Evolutionary conservation across 2,329 filamentous ascomycete species (phyloP).

Genomic region (Claviceps maximensis): DNA sequence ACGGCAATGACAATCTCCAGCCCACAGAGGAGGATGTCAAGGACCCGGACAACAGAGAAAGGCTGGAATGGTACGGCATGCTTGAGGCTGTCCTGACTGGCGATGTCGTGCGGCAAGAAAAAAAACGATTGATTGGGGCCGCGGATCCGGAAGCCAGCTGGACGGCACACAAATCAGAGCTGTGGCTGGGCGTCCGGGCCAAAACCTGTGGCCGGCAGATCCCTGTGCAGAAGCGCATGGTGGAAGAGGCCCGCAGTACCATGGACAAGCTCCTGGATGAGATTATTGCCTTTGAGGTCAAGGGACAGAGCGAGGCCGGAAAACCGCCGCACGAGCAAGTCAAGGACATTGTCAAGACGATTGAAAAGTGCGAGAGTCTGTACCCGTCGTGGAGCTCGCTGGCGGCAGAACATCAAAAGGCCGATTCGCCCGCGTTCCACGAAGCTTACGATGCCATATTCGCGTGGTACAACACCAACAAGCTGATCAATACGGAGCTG

Average conservation of each 20-base stretch:
- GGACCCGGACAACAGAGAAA: constrained; percentile 75
- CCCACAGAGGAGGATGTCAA: constrained; percentile 82
- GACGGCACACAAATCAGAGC: constrained; percentile 59
- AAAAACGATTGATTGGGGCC: constrained; percentile 82
- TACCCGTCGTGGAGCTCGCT: constrained; percentile 73
- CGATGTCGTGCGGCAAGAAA: constrained; percentile 95
- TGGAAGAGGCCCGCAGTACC: constrained; percentile 68
- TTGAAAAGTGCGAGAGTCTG: constrained; percentile 74
- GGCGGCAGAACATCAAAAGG: constrained; percentile 59
- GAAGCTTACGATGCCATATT: constrained; percentile 81
- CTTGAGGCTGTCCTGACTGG: constrained; percentile 87
- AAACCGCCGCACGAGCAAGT: constrained; percentile 83
- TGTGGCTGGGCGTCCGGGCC: constrained; percentile 82
- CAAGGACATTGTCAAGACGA: constrained; percentile 74
- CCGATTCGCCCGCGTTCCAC: constrained; percentile 62
- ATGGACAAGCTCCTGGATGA: constrained; percentile 69
- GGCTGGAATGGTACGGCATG: constrained; percentile 97
- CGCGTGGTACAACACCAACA: constrained; percentile 93
- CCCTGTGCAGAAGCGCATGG: constrained; percentile 70
- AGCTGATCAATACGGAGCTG: constrained; percentile 90
- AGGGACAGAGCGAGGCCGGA: constrained; percentile 81
- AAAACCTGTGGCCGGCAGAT: constrained; percentile 73
- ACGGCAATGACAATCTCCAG: constrained; percentile 78
- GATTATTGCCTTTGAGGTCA: constrained; percentile 86
- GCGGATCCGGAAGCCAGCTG: constrained; percentile 43